phyloP scores from a whole-genome alignment of 2,329 filamentous ascomycete species.

The Claviceps sp. region DNA sequence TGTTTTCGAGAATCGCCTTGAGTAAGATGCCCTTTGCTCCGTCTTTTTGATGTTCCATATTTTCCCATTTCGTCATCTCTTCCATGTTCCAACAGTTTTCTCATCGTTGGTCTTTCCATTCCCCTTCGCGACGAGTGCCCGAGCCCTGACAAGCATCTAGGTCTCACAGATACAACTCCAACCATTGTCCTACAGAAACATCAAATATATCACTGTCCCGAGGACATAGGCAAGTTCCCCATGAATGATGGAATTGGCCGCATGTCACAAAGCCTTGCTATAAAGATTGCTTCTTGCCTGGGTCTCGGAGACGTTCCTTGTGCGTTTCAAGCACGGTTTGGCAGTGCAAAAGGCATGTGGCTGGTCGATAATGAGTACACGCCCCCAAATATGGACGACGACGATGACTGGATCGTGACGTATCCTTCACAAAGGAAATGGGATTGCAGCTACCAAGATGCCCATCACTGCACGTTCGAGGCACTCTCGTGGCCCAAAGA shows the following conservation, averaged over 20 bases:
- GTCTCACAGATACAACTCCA: slow-evolving; percentile 36
- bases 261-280: slow-evolving; percentile 49
- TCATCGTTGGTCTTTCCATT: background rate
- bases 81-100: too few relatives aligned
- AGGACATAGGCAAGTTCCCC: slow-evolving; percentile 27
- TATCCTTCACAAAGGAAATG: slow-evolving; percentile 59
- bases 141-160: slow-evolving; percentile 18
- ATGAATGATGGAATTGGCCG: slow-evolving; percentile 57
- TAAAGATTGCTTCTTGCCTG: slow-evolving; percentile 35
- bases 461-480: slow-evolving; percentile 50
- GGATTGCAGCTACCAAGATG: slow-evolving; percentile 32
- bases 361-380: slow-evolving; percentile 34
- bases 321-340: slow-evolving; percentile 57
- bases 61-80: background rate
- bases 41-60: background rate
- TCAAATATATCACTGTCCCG: slow-evolving; percentile 29
- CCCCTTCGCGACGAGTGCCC: background rate
- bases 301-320: slow-evolving; percentile 42
- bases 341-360: slow-evolving; percentile 67
- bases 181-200: slow-evolving; percentile 29
- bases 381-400: slow-evolving; percentile 18
- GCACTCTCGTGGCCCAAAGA: slow-evolving; percentile 30
- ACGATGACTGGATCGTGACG: slow-evolving; percentile 51
- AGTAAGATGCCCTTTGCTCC: slow-evolving; percentile 22
- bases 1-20: slow-evolving; percentile 44